A percentile compares a stretch with the other conserved stretches of the same genome.
Evolutionary conservation across 805 yeast genomes (phyloP).

Genomic region (Nakazawaea molendinolei): DNA sequence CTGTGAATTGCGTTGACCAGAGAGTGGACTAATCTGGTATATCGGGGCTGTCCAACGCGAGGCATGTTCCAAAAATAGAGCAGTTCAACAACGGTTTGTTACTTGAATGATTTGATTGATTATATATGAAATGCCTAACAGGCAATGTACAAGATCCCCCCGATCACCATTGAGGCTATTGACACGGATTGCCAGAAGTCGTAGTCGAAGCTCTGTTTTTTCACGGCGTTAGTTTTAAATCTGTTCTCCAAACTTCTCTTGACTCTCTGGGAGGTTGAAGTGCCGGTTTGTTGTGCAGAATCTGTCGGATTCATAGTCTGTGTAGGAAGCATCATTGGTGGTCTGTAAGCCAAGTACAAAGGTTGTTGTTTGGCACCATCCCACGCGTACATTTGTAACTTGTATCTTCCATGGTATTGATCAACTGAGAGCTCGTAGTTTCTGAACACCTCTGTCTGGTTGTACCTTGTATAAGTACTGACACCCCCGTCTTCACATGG

Average conservation of each 20-base stretch:
- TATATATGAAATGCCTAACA: too few species aligned
- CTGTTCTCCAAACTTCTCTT: conserved; percentile 76
- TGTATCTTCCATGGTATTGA: conserved; percentile 77
- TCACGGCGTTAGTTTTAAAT: conserved; percentile 68
- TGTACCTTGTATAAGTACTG: conserved; percentile 66
- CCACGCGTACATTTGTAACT: conserved; percentile 64
- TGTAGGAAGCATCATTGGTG: conserved; percentile 96
- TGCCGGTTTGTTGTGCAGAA: conserved; percentile 28
- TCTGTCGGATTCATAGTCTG: conserved; percentile 80
- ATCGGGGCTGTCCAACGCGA: too few species aligned
- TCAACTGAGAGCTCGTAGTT: conserved; percentile 58
- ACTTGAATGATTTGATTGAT: too few species aligned
- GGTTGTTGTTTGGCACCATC: conserved; percentile 84
- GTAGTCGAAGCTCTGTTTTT: conserved; percentile 29
- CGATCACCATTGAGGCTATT: conserved; percentile 30
- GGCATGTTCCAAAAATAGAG: too few species aligned
- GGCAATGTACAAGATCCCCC: conserved; percentile 16
- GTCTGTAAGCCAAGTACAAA: conserved; percentile 82
- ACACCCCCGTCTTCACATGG: conserved; percentile 69
- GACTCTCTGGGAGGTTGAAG: conserved; percentile 35
- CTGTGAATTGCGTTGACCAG: too few species aligned
- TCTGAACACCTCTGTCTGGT: conserved; percentile 55
- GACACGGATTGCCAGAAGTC: conserved; percentile 54
- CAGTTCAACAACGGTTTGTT: too few species aligned
- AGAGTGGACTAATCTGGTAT: too few species aligned